Percentiles rank a stretch among this genome's conserved stretches.
Conservation (phyloP, 371 early-diverging fungal species). For the Rhizopus sp. region DNA sequence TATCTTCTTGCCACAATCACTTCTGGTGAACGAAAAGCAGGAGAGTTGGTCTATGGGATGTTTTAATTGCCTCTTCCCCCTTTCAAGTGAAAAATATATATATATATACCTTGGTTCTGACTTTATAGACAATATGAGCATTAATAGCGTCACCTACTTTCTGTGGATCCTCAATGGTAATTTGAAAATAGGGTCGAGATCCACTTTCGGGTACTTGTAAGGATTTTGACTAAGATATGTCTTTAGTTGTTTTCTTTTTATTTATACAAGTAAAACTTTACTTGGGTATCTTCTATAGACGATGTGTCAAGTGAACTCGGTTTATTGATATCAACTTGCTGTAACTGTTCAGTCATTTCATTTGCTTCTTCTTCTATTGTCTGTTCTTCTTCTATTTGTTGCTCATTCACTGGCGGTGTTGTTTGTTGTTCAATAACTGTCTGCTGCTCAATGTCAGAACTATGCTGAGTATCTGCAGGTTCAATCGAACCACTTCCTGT, state of each 20-base stretch:
- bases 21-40: constrained; percentile 73
- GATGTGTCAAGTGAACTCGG: constrained; percentile 3
- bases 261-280: not conserved
- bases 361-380: constrained; percentile 1
- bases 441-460: not conserved
- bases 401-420: not conserved
- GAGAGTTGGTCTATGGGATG: constrained; percentile 67
- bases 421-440: not conserved
- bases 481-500: not conserved
- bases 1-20: constrained; percentile 86
- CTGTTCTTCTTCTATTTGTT: constrained; percentile 1
- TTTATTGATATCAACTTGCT: too few species aligned
- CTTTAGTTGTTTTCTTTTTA: constrained; percentile 1
- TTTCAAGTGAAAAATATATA: not conserved
- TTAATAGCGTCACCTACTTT: constrained; percentile 88
- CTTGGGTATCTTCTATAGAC: constrained; percentile 22
- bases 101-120: constrained; percentile 71
- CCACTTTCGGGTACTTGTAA: constrained; percentile 56
- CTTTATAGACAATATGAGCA: constrained; percentile 87
- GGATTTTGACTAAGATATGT: constrained; percentile 29
- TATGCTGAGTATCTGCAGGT: not conserved
- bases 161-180: constrained; percentile 86
- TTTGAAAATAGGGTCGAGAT: constrained; percentile 69
- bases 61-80: not conserved
- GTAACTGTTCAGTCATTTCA: not conserved